Conservation (phyloP, 805 yeast genomes). For the Yarrowia divulgata region DNA sequence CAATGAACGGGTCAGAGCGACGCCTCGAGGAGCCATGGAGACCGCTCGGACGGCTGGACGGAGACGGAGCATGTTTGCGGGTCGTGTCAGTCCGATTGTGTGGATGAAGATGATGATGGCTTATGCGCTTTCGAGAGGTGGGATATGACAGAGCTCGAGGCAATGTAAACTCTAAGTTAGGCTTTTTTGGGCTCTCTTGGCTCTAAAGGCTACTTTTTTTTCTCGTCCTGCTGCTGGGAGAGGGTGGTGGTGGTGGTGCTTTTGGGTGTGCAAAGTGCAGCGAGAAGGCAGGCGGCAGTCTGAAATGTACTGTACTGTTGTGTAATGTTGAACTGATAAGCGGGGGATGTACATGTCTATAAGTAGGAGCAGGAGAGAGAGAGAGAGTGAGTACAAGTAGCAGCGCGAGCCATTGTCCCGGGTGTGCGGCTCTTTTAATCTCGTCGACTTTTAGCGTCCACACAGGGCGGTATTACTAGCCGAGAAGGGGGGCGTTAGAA, state of each 20-base stretch:
- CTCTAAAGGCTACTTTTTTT: constrained; percentile 3
- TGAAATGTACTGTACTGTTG: constrained; percentile 34
- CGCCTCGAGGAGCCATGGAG: constrained; percentile 21
- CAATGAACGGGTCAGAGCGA: constrained; percentile 25
- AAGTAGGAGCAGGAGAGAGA: neutral
- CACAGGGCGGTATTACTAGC: constrained; percentile 1
- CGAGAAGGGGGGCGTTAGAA: constrained; percentile 10
- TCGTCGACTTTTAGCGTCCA: neutral
- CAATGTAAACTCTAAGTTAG: constrained; percentile 24
- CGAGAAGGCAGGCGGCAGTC: constrained; percentile 32
- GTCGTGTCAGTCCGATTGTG: constrained; percentile 19
- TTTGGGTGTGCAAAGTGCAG: constrained; percentile 5
- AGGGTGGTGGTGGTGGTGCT: neutral
- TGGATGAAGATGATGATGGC: neutral
- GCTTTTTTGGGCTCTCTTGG: constrained; percentile 25
- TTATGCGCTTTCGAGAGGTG: neutral
- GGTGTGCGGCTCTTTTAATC: constrained; percentile 29
- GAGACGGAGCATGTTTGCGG: constrained; percentile 29
- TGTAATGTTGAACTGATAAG: constrained; percentile 11
- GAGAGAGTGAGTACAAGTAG: neutral
- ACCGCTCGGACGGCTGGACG: constrained; percentile 38
- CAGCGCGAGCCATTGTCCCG: neutral
- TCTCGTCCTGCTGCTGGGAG: neutral
- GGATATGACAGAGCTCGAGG: constrained; percentile 27
- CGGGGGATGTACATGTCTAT: constrained; percentile 26